phyloP scores from a whole-genome alignment of 345 rosid genomes.

The Gossypium sturtianum region DNA sequence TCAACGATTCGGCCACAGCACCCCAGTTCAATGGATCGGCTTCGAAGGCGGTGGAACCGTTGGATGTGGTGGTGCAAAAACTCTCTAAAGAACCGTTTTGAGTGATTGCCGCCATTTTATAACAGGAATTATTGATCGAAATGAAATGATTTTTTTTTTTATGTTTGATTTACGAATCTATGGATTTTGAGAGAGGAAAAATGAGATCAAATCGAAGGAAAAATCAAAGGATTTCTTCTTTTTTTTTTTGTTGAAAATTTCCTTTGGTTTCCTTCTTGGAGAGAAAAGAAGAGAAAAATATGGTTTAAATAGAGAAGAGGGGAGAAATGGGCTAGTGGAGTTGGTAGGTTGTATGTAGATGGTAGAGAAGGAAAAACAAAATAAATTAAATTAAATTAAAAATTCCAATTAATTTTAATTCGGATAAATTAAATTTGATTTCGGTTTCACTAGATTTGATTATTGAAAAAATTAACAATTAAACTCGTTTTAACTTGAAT shows the following conservation, averaged over 20 bases:
- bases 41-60: not conserved
- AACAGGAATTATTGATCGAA: not conserved
- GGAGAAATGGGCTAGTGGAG: not conserved
- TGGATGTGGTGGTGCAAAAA: constrained; percentile 16
- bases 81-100: constrained; percentile 4
- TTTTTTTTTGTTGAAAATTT: not conserved
- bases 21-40: constrained; percentile 77
- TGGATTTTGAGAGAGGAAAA: not conserved
- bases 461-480: no score
- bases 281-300: not conserved
- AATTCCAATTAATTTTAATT: no score
- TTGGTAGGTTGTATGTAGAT: not conserved
- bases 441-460: no score
- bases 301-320: constrained; percentile 13
- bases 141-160: not conserved
- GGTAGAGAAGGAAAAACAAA: no score
- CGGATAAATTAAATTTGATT: rapidly evolving
- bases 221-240: not conserved
- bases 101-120: constrained; percentile 7
- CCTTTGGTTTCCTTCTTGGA: constrained; percentile 23
- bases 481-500: no score
- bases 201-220: not conserved
- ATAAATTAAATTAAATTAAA: no score
- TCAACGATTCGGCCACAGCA: constrained; percentile 49
- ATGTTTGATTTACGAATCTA: not conserved